Base-by-base conservation (phyloP, 768 basidiomycete genomes). In the Suillus tomentosus region DNA sequence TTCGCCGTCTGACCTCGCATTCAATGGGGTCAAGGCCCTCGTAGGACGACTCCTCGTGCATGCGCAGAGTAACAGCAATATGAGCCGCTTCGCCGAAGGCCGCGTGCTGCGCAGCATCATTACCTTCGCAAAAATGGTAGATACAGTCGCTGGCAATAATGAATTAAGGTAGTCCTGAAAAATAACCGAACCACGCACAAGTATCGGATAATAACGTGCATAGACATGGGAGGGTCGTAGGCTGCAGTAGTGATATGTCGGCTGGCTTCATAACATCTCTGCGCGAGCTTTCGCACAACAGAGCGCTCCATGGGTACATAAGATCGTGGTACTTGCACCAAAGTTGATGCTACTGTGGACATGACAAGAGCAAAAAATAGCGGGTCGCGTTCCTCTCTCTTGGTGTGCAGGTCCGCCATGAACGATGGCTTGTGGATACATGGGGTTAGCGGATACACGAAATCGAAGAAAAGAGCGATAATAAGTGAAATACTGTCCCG, bases 371-470 rank as follows among this genome's bases (percentile, higher is more conserved):
- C 89, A 70, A 93, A 95, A 80, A 95, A 96, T 45, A 96, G 85
- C 34, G 94, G 93, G 70, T 96, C 92, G 22, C 87, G 85, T 72
- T 95, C 93, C 77, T 96, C 95, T 64, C 92, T 78, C 50, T 85
- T 85, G 0, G 86, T 80, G 66, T 89, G 87, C 37, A 97, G 80
- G 77, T 95, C 95, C n/a, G 91, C 89, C 86, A 94, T 89, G 74
- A 95, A 95, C 2, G 91, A 92, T 34, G 93, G 93, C 72, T 91
- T 91, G 79, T 97, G 95, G 51, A 97, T 79, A 74, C 92, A 94
- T 6, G 95, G 95, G 10, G 92, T 96, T 39, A 96, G 82, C 10
- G 92, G 91, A 75, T 95, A 95, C 56, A 96, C 92, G 73, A 93
- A 96, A 74, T 96, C 95, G 73, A 96, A 96, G 79, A 94, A 97